phyloP scores from a whole-genome alignment of 768 basidiomycete species.

The Tremella fuciformis region DNA sequence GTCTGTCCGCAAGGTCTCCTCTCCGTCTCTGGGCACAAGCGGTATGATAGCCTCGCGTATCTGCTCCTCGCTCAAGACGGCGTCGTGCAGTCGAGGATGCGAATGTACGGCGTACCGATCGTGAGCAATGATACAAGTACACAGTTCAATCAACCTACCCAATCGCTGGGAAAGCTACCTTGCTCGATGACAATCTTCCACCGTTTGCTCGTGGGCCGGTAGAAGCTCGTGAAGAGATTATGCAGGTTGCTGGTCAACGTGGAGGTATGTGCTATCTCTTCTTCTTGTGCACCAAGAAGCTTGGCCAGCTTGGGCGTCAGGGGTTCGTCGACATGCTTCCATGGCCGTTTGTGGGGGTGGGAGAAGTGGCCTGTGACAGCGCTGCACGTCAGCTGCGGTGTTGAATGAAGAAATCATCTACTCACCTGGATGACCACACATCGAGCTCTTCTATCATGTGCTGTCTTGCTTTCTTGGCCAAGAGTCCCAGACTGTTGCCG shows the following conservation, averaged over 20 bases:
- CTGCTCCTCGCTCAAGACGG: slow-evolving; percentile 56
- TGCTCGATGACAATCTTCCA: slow-evolving; percentile 95
- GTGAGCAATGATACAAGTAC: slow-evolving; percentile 2
- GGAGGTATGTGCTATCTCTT: slow-evolving; percentile 93
- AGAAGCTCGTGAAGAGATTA: slow-evolving; percentile 90
- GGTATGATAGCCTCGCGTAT: slow-evolving; percentile 68
- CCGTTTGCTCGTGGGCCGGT: slow-evolving; percentile 76
- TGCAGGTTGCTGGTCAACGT: slow-evolving; percentile 94
- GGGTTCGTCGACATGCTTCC: slow-evolving; percentile 72
- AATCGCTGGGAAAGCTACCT: slow-evolving; percentile 93
- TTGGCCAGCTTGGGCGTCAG: slow-evolving; percentile 73
- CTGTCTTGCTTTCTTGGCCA: slow-evolving; percentile 68
- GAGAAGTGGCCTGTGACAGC: slow-evolving; percentile 84
- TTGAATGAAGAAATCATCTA: not conserved
- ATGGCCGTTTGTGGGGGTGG: slow-evolving; percentile 79
- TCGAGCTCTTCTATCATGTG: slow-evolving; percentile 77
- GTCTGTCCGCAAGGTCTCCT: slow-evolving; percentile 78
- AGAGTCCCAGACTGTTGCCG: slow-evolving; percentile 88
- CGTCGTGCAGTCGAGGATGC: slow-evolving; percentile 77
- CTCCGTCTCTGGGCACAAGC: slow-evolving; percentile 73
- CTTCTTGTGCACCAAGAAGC: slow-evolving; percentile 78
- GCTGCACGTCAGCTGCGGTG: slow-evolving; percentile 54
- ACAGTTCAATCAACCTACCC: no score
- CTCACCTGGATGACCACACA: slow-evolving; percentile 69
- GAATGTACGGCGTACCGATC: slow-evolving; percentile 90